phyloP scores from a whole-genome alignment of 116 monocot species.

The Trichopus zeylanicus region DNA sequence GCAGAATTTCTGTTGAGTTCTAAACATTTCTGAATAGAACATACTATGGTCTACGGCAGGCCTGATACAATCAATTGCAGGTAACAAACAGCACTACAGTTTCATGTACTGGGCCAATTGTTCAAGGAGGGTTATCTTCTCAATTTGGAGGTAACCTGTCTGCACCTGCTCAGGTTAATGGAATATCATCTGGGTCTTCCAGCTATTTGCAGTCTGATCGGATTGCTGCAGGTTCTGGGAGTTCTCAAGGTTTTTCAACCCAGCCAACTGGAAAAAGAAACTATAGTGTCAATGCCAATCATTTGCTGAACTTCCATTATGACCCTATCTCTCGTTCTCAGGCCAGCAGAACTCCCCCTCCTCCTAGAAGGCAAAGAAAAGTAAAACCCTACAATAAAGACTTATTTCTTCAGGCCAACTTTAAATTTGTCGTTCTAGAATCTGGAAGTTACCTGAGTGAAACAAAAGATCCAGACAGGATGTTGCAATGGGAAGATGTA shows the following conservation, averaged over 20 bases:
- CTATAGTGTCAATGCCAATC: slow-evolving; percentile 71
- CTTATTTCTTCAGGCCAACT: slow-evolving; percentile 92
- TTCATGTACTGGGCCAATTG: slow-evolving; percentile 13
- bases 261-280: slow-evolving; percentile 52
- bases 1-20: not conserved
- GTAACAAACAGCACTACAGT: slow-evolving; percentile 23
- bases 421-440: slow-evolving; percentile 81
- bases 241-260: slow-evolving; percentile 21
- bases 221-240: slow-evolving; percentile 13
- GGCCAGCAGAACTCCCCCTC: slow-evolving; percentile 51
- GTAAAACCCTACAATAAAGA: slow-evolving; percentile 90
- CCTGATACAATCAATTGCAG: slow-evolving; percentile 27
- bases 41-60: too few species aligned
- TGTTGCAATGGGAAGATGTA: slow-evolving; percentile 92
- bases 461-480: slow-evolving; percentile 83
- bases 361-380: slow-evolving; percentile 61
- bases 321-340: slow-evolving; percentile 59
- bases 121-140: slow-evolving; percentile 28
- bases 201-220: slow-evolving; percentile 11
- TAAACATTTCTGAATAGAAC: too few species aligned
- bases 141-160: slow-evolving; percentile 19
- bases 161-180: slow-evolving; percentile 14
- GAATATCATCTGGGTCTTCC: slow-evolving; percentile 4
- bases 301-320: slow-evolving; percentile 89
- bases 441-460: slow-evolving; percentile 48